These are phyloP conservation scores for Immersiporthe knoxdaviesiana DNA, from an alignment of 2,329 filamentous ascomycete genomes.

Conservation along the genomic window DNA sequence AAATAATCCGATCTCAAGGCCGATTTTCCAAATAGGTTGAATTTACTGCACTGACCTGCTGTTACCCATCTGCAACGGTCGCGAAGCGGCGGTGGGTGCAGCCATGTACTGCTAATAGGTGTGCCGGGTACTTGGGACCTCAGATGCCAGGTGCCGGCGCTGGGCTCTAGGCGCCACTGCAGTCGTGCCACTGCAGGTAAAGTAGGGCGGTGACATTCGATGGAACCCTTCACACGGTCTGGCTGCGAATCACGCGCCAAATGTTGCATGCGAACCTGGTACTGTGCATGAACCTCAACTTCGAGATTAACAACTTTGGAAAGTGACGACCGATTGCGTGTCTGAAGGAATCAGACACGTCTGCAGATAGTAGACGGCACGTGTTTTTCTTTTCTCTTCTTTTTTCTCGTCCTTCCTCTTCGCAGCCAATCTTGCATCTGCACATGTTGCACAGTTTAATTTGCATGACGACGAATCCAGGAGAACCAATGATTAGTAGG, in stretches of 20 bases:
- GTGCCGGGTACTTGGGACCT: background rate
- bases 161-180: background rate
- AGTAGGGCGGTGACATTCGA: background rate
- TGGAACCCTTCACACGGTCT: background rate
- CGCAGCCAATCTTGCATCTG: too few species aligned
- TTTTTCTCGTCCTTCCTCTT: too few species aligned
- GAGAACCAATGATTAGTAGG: background rate
- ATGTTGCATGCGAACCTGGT: background rate
- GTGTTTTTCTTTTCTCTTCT: background rate
- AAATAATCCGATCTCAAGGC: too few species aligned
- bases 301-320: too few species aligned
- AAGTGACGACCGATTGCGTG: background rate
- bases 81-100: background rate
- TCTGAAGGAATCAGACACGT: background rate
- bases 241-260: background rate
- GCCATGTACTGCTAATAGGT: background rate
- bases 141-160: background rate
- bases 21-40: too few species aligned
- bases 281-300: background rate
- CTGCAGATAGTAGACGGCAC: background rate
- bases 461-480: too few species aligned
- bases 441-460: too few species aligned
- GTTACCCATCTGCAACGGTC: background rate
- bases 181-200: too few species aligned
- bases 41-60: background rate